Base-by-base conservation (phyloP, 768 basidiomycete species). In the Macrolepiota albuminosa region DNA sequence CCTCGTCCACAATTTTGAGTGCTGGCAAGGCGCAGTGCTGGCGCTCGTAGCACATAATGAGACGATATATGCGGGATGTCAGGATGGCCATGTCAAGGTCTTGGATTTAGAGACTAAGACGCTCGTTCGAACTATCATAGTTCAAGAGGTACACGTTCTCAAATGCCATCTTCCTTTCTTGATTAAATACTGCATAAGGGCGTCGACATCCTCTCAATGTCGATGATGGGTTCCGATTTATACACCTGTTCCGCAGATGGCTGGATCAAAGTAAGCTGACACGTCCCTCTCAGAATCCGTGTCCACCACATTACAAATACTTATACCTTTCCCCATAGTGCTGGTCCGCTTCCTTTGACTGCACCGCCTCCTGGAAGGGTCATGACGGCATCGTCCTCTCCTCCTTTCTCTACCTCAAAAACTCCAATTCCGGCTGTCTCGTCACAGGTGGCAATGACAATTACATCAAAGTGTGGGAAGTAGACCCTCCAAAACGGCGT, bases 71-170 rank as follows among this genome's bases (percentile, higher is more conserved):
- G 96, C 93, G 7, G 96, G 94, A 0, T 91, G 95, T 66, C 96
- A 98, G 72, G 94, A 93, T 63, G 96, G 96, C 3, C 87, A 90
- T 65, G 91, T 98, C 66, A 89, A 89, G 63, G 87, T 98, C 5
- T 84, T 92, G 74, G 95, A 98, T 70, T 73, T 97, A 8, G 94
- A 95, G 69, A 96, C 95, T 0, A 87, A 85, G 63, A 93, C 93
- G 0, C 76, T 91, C 40, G 86, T 98, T 31, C 78, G 96, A 53
- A 93, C 87, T 0, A 88, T 98, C 58, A 88, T 95, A 18, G 88
- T 91, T 1, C 87, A 92, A 64, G 90, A 94, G 76, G 90, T 89
- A 50, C 16, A 76, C 56, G 16, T 21, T 29, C 34, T 56, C 47
- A 6, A 60, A 46, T 18, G 11, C n/a, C 2, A 6, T 46, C 18